phyloP scores from a whole-genome alignment of 2,329 filamentous ascomycete species.

The Shiraia bambusicola region DNA sequence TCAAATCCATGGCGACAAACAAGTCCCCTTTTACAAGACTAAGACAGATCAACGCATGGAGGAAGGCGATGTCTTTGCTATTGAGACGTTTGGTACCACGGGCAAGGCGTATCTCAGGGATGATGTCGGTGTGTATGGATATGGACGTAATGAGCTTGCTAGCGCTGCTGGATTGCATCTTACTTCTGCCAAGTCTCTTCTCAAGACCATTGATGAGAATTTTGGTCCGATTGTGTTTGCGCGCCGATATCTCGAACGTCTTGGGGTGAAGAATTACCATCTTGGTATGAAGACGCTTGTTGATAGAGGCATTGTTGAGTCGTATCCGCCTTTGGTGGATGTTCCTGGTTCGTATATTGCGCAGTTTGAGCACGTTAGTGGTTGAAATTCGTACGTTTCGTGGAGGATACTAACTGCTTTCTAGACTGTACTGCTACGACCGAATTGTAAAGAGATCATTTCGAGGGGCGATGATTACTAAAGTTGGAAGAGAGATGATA shows the following conservation, averaged over 20 bases:
- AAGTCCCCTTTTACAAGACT: conserved; percentile 87
- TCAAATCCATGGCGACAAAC: conserved; percentile 89
- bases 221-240: conserved; percentile 91
- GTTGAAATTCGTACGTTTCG: too few relatives aligned
- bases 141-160: conserved; percentile 70
- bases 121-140: conserved; percentile 63
- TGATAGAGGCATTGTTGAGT: conserved; percentile 76
- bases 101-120: conserved; percentile 83
- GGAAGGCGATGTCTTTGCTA: conserved; percentile 91
- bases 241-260: conserved; percentile 79
- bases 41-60: conserved; percentile 92
- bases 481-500: conserved; percentile 4
- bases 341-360: conserved; percentile 91
- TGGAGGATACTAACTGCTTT: conserved; percentile 13
- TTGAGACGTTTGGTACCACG: conserved; percentile 93
- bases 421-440: conserved; percentile 36
- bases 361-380: conserved; percentile 88
- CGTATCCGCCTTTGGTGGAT: conserved; percentile 85
- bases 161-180: conserved; percentile 71
- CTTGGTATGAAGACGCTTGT: conserved; percentile 87
- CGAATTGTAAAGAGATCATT: conserved; percentile 76
- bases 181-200: conserved; percentile 76
- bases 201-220: conserved; percentile 90
- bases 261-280: conserved; percentile 89
- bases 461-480: conserved; percentile 84